Evolutionary conservation across 495 filamentous ascomycete species (phyloP).

Genomic region (Paragyromitra xinjiangensis): DNA sequence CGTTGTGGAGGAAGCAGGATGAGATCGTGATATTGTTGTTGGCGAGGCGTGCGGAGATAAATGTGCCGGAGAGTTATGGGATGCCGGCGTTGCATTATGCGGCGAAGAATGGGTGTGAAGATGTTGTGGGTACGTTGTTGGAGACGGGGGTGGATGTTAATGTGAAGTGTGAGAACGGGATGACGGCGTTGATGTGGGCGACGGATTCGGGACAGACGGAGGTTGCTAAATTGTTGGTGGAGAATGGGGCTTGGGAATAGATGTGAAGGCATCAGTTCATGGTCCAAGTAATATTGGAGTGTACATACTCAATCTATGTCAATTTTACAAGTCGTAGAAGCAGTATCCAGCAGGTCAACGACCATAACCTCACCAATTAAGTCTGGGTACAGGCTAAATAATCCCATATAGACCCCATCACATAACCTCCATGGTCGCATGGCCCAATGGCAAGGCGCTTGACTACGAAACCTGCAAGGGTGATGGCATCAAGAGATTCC

Average conservation of each 20-base stretch:
- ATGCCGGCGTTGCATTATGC: not conserved
- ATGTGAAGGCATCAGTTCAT: not conserved
- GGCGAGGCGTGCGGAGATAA: not conserved
- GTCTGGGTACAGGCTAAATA: not conserved
- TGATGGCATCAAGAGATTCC: slow-evolving; percentile 14
- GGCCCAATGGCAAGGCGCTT: slow-evolving; percentile 77
- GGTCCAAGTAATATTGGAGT: not conserved
- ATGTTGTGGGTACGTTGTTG: not conserved
- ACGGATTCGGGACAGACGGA: not conserved
- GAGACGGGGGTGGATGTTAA: not conserved
- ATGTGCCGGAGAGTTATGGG: not conserved
- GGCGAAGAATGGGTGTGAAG: not conserved
- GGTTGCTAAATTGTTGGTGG: not conserved
- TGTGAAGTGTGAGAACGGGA: not conserved
- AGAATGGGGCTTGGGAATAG: not conserved
- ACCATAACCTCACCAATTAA: not conserved
- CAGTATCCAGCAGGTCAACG: not conserved
- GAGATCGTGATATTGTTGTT: not conserved
- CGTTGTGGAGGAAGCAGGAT: not conserved
- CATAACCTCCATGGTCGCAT: slow-evolving; percentile 48
- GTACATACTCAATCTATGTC: not conserved
- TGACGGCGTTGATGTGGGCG: not conserved
- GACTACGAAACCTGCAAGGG: slow-evolving; percentile 64
- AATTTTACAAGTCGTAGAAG: not conserved
- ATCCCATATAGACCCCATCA: not conserved